phyloP scores from a whole-genome alignment of 2,329 filamentous ascomycete genomes.

The Leptographium wingfieldii region DNA sequence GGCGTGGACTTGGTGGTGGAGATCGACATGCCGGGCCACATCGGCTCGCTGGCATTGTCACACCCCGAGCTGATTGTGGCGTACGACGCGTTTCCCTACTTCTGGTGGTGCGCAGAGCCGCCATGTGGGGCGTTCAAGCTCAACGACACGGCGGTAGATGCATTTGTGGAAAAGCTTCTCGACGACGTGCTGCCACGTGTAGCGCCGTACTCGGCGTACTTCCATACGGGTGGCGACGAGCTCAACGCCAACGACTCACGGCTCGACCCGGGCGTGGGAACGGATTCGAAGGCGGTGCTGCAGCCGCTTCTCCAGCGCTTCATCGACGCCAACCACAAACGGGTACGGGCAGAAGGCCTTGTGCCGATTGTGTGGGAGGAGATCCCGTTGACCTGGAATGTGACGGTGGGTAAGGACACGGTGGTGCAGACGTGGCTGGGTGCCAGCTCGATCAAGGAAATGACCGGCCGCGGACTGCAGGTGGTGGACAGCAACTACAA shows the following conservation, averaged over 20 bases:
- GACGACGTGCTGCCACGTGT: conserved; percentile 65
- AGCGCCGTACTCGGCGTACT: conserved; percentile 56
- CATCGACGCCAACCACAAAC: conserved; percentile 55
- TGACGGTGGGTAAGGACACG: conserved; percentile 57
- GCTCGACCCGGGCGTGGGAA: conserved; percentile 59
- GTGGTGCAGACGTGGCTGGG: conserved; percentile 72
- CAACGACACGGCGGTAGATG: conserved; percentile 56
- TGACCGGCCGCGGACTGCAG: conserved; percentile 53
- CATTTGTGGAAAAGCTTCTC: conserved; percentile 61
- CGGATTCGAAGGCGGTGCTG: conserved; percentile 51
- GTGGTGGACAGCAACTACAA: conserved; percentile 66
- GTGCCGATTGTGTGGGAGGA: conserved; percentile 81
- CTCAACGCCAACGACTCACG: conserved; percentile 64
- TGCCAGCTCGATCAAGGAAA: conserved; percentile 43
- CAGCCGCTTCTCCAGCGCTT: conserved; percentile 68
- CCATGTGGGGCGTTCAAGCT: conserved; percentile 63
- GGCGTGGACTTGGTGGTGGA: conserved; percentile 64
- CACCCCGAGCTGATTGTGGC: conserved; percentile 62
- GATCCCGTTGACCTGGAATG: conserved; percentile 66
- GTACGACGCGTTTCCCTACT: conserved; percentile 43
- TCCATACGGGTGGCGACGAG: conserved; percentile 83
- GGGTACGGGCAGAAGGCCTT: conserved; percentile 50
- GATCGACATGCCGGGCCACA: conserved; percentile 74
- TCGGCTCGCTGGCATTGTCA: conserved; percentile 50
- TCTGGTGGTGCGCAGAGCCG: conserved; percentile 47